Evolutionary conservation across 345 rosid genomes (phyloP).

Genomic region (Tarenaya hassleriana): DNA sequence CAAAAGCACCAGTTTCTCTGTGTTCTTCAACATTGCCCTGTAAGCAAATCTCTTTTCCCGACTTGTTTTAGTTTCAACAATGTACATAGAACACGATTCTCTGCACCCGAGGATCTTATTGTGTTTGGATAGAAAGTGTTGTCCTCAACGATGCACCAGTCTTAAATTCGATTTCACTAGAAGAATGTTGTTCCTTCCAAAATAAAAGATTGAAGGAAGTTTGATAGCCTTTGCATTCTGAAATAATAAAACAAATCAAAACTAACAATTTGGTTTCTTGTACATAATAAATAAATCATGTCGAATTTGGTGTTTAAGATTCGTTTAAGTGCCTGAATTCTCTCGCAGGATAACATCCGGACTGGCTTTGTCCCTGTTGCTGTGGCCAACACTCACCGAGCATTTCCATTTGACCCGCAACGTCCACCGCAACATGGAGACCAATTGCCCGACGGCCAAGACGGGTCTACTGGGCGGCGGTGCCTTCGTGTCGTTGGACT

Average conservation of each 20-base stretch:
- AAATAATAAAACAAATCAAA: too few species aligned
- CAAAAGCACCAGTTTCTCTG: slow-evolving; percentile 46
- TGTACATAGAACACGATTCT: neutral
- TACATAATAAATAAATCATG: too few species aligned
- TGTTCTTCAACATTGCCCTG: slow-evolving; percentile 75
- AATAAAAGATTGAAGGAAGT: too few species aligned
- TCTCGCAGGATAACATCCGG: slow-evolving; percentile 50
- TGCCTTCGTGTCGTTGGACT: slow-evolving; percentile 70
- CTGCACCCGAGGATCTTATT: too few species aligned
- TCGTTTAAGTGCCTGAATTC: neutral
- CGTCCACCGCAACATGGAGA: slow-evolving; percentile 41
- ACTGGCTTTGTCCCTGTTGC: slow-evolving; percentile 44
- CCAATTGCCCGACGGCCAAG: slow-evolving; percentile 76
- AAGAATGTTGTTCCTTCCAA: too few species aligned
- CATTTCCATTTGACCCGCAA: slow-evolving; percentile 56
- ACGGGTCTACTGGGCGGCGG: slow-evolving; percentile 82
- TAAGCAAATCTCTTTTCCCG: slow-evolving; percentile 30
- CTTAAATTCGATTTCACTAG: too few species aligned
- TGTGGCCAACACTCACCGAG: slow-evolving; percentile 79
- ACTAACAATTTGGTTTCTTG: too few species aligned
- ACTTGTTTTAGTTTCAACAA: slow-evolving; percentile 8
- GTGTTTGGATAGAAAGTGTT: too few species aligned
- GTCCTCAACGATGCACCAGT: too few species aligned
- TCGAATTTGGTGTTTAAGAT: neutral
- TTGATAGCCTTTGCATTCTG: too few species aligned